Percentiles rank a stretch among this genome's conserved stretches.
Conservation (phyloP, 2,329 filamentous ascomycete species). For the Epichloe baconii region DNA sequence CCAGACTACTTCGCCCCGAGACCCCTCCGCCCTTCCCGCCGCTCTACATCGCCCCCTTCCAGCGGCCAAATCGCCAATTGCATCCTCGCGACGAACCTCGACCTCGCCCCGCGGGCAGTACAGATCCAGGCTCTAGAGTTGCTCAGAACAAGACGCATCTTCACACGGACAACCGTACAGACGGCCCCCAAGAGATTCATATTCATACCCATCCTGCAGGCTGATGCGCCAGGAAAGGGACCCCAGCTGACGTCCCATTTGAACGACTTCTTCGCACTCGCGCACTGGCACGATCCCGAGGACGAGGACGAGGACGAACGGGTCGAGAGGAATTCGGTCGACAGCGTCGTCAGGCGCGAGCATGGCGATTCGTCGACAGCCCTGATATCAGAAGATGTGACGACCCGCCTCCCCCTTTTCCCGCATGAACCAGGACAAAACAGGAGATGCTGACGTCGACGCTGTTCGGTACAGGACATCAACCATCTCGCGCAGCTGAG, state of each 20-base stretch:
- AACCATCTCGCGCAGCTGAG: slow-evolving; percentile 45
- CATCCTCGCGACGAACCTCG: slow-evolving; percentile 68
- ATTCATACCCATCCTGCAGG: slow-evolving; percentile 58
- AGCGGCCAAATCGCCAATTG: slow-evolving; percentile 57
- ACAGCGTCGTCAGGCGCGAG: slow-evolving; percentile 31
- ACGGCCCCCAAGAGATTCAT: slow-evolving; percentile 66
- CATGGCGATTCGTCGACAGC: slow-evolving; percentile 12
- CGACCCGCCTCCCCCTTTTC: slow-evolving; percentile 3
- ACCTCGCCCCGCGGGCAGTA: slow-evolving; percentile 57
- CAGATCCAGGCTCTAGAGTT: slow-evolving; percentile 75
- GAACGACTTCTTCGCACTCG: slow-evolving; percentile 80
- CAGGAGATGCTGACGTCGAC: background rate
- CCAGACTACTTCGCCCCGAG: slow-evolving; percentile 18
- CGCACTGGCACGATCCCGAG: slow-evolving; percentile 64
- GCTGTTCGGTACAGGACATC: slow-evolving; percentile 32
- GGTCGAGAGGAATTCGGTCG: slow-evolving; percentile 18
- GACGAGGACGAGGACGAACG: slow-evolving; percentile 40
- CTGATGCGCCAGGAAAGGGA: slow-evolving; percentile 27
- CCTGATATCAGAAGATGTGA: slow-evolving; percentile 31
- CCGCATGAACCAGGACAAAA: background rate
- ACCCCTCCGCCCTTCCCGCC: slow-evolving; percentile 10
- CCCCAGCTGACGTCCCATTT: slow-evolving; percentile 42
- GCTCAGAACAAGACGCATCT: slow-evolving; percentile 65
- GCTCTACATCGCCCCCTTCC: slow-evolving; percentile 17
- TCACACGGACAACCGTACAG: slow-evolving; percentile 61